A percentile compares a stretch with the other conserved stretches of the same genome.
Conservation (phyloP, 176 grass and related monocot genomes). For the Oryza rufipogon region DNA sequence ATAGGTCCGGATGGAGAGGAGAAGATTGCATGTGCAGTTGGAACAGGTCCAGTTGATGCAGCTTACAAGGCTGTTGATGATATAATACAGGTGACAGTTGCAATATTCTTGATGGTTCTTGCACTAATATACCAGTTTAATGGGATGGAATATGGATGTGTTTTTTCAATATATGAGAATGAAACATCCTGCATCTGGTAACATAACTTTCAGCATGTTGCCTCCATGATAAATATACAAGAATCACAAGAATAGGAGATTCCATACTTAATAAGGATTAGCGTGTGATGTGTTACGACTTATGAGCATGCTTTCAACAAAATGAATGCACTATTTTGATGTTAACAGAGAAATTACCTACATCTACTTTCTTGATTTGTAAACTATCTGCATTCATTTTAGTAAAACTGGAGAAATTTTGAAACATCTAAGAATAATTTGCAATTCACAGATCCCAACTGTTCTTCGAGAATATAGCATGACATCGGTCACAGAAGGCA, state of each 20-base stretch:
- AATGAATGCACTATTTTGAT: background rate
- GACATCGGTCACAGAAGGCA: slow-evolving; percentile 91
- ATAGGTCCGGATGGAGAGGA: slow-evolving; percentile 71
- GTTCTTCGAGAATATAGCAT: slow-evolving; percentile 80
- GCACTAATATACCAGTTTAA: background rate
- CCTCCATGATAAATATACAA: slow-evolving; percentile 2
- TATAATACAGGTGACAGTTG: slow-evolving; percentile 70
- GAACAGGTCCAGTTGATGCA: slow-evolving; percentile 95
- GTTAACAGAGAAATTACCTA: background rate
- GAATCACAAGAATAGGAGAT: background rate
- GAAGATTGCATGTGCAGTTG: slow-evolving; percentile 77
- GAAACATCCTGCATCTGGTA: background rate
- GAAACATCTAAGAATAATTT: background rate
- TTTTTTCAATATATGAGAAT: background rate
- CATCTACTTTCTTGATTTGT: background rate
- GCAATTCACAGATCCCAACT: slow-evolving; percentile 60
- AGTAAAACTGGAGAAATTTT: background rate
- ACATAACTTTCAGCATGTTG: background rate
- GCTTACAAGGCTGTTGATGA: slow-evolving; percentile 94
- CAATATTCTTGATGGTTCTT: slow-evolving; percentile 21
- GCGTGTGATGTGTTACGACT: background rate
- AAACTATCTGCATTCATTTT: background rate
- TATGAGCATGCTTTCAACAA: background rate
- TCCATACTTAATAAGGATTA: background rate
- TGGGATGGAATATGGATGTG: background rate